phyloP scores from a whole-genome alignment of 441 rosid genomes.

The Theobroma grandiflorum region DNA sequence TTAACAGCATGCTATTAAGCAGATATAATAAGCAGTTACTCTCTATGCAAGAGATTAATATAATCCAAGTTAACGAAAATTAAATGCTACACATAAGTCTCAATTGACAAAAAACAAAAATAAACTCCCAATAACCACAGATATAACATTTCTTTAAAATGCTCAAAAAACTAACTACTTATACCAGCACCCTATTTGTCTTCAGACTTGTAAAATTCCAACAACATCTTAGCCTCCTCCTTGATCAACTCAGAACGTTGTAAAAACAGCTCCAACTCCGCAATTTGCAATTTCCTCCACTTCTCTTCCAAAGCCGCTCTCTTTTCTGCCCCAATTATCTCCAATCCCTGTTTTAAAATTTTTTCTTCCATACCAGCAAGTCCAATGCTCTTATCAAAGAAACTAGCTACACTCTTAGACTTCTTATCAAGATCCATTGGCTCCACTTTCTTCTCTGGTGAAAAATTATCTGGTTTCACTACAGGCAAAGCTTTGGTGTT shows the following conservation, averaged over 20 bases:
- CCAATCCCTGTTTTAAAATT: conserved; percentile 27
- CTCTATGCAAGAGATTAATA: neutral
- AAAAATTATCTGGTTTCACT: neutral
- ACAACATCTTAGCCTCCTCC: conserved; percentile 40
- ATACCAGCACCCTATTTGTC: neutral
- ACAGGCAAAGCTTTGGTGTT: neutral
- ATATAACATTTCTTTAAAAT: neutral
- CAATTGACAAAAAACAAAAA: neutral
- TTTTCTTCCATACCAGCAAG: conserved; percentile 35
- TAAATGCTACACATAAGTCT: neutral
- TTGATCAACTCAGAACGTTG: conserved; percentile 36
- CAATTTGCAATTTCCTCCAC: conserved; percentile 45
- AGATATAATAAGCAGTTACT: neutral
- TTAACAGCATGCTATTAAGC: neutral
- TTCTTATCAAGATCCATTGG: conserved; percentile 3
- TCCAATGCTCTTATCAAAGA: conserved; percentile 18
- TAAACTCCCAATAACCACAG: neutral
- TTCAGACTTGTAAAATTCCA: conserved; percentile 32
- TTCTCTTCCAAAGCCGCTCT: conserved; percentile 44
- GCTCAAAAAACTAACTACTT: neutral
- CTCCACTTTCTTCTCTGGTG: neutral
- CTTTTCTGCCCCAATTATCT: conserved; percentile 34
- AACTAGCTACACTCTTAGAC: neutral
- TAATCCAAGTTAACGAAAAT: neutral
- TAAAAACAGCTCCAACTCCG: conserved; percentile 46